Base-by-base conservation (phyloP, 192 early-diverging fungal genomes). In the Rhizoclosmatium sp. region DNA sequence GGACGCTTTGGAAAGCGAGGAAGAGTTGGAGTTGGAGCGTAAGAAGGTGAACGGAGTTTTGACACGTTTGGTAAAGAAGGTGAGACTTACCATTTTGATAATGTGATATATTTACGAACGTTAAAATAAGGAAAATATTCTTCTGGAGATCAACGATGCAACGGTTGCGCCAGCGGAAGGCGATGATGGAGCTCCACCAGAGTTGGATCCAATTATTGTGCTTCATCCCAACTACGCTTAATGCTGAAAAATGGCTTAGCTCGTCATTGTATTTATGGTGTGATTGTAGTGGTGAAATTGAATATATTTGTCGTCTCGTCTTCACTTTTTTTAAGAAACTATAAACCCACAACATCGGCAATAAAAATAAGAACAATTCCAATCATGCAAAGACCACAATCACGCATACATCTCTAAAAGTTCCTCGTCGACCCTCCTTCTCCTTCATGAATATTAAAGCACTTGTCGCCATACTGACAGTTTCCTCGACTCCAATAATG, bases 11-110 rank as follows among this genome's bases (percentile, higher is more conserved):
- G 87, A 91, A 56, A 75, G 78, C 19, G 92, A 92, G 79, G 91
- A 94, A 40, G 85, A 88, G 7, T 85, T 92, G 47, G 69, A 75
- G 4, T 56, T 74, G n/a, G 91, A 96, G 69, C 77, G 79, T 68
- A 87, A 85, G n/a, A 82, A 92, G 61, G 86, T 91, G 47, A 87
- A 87, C 61, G 90, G 88, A 54, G 92, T 96, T 46, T 85, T 96
- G 65, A 89, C 84, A 45, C 86, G 90, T 61, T 71, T 96, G 64
- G 71, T 91, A 31, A 86, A 90, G 51, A 91, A 89, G 48, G 93
- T 94, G 67, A 84, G 67, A 3, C 14, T 5, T 23, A 14, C 76
- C 41, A 23, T 5, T 4, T 79, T 54, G 10, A 16, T 49, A 46
- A 14, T 45, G 39, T 5, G 19, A 19, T 16, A 69, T 41, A 3